Evolutionary conservation across 257 asterid genomes (phyloP).

Genomic region (Fraxinus excelsior): DNA sequence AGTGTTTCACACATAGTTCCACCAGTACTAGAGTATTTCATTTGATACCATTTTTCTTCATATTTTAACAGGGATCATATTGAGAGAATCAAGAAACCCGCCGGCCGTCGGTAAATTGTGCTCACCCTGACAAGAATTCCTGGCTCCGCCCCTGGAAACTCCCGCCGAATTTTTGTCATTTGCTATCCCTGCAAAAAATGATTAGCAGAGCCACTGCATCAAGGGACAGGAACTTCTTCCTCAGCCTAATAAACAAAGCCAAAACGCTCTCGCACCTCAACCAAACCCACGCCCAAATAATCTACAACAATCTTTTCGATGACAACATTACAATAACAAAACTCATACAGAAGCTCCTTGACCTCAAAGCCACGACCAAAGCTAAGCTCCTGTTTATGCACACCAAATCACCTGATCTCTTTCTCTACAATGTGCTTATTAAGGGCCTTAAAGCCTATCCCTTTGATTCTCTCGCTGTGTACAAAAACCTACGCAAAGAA

Average conservation of each 20-base stretch:
- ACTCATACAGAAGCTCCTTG: constrained; percentile 63
- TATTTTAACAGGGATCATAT: no score
- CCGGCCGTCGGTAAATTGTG: no score
- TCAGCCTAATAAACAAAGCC: constrained; percentile 49
- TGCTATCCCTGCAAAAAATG: no score
- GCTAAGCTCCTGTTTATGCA: constrained; percentile 65
- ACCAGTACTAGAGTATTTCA: no score
- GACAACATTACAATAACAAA: constrained; percentile 62
- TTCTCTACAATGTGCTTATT: constrained; percentile 80
- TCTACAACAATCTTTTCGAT: constrained; percentile 44
- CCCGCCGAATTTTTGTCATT: no score
- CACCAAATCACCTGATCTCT: constrained; percentile 59
- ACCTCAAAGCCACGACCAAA: constrained; percentile 49
- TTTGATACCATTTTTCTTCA: no score
- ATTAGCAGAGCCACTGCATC: constrained; percentile 46
- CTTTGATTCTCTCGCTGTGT: constrained; percentile 48
- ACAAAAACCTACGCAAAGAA: constrained; percentile 43
- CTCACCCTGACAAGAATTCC: no score
- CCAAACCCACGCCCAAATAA: constrained; percentile 71
- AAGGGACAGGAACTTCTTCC: constrained; percentile 55
- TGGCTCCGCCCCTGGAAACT: no score
- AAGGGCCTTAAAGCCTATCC: constrained; percentile 61
- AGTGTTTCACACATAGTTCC: no score
- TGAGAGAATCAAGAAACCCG: no score
- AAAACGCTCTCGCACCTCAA: constrained; percentile 49